Evolutionary conservation across 805 yeast species (phyloP), one percentile per base, ranked within the genome.

Genomic region (Saccharomycopsis selenospora): DNA sequence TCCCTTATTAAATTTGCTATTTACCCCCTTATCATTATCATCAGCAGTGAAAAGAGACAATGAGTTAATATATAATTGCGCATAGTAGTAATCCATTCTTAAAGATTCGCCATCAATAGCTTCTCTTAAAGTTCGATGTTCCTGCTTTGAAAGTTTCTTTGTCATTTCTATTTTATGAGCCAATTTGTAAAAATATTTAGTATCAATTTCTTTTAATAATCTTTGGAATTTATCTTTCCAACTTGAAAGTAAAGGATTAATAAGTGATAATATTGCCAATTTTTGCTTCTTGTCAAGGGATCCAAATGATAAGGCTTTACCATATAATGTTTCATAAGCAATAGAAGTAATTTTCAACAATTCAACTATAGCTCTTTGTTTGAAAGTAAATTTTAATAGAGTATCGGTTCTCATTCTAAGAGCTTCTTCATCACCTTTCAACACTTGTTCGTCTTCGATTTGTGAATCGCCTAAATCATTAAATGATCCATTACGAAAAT

Each of bases 281-380:
- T 82, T 82, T 54, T 83, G 89, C 36, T 79, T 69, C 57, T 78
- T 82, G 42, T 75, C 72, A 27, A 74, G 62, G 3, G 61, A 38
- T 24, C 42, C 67, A 62, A 38, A 76, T 76, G 47, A 73, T 10
- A 33, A 33, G 7, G 38, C n/a, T 58, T 55, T 78, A 43, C 74
- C 77, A 61, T 90, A 90, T 17, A 90, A 69, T 1, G 91, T 79
- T 57, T 87, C 95, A 61, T 86, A 88, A 33, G 93, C 95, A 45
- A 89, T 68, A 1, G 90, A 77, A 65, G 84, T 77, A 54, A 90
- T 84, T 59, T 85, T 85, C 28, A 88, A 65, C 33, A 90, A 65
- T 58, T 87, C 96, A 27, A 90, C 69, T 54, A 84, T 84, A 2
- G 96, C 96, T 57, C 75, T 75, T 57, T 88, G 95, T 23, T 71